Conservation (phyloP, 1,284 basidiomycete species). For the Boletus semigastroideus region DNA sequence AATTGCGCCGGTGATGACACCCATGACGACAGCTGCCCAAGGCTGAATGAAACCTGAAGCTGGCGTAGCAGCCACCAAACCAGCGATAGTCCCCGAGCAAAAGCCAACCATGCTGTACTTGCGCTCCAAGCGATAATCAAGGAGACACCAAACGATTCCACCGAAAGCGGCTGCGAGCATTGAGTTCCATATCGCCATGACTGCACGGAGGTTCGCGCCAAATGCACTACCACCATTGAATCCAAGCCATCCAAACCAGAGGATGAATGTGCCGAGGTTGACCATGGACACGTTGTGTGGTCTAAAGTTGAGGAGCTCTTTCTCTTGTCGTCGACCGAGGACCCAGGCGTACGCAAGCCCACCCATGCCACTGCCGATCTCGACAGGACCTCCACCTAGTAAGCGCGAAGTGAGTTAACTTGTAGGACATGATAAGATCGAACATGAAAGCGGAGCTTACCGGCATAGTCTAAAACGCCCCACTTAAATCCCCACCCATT, state of each 20-base stretch:
- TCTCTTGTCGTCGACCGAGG: slow-evolving; percentile 72
- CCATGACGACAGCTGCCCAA: slow-evolving; percentile 76
- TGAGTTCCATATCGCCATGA: slow-evolving; percentile 86
- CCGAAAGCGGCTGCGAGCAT: slow-evolving; percentile 79
- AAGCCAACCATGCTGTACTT: slow-evolving; percentile 89
- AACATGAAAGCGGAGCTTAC: slow-evolving; percentile 33
- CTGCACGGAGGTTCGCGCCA: slow-evolving; percentile 87
- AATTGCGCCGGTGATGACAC: slow-evolving; percentile 69
- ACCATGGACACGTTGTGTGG: slow-evolving; percentile 93
- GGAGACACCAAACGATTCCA: slow-evolving; percentile 86
- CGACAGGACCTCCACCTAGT: slow-evolving; percentile 86
- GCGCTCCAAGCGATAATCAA: slow-evolving; percentile 82
- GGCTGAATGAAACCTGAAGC: slow-evolving; percentile 68
- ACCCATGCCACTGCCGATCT: slow-evolving; percentile 87
- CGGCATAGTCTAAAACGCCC: slow-evolving; percentile 88
- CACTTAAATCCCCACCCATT: slow-evolving; percentile 89
- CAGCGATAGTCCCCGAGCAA: slow-evolving; percentile 81
- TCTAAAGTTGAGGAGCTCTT: slow-evolving; percentile 84
- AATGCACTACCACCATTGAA: slow-evolving; percentile 81
- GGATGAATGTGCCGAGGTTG: slow-evolving; percentile 82
- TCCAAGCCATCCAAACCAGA: slow-evolving; percentile 88
- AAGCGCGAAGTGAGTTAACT: neutral
- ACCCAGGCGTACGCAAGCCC: slow-evolving; percentile 90
- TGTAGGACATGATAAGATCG: neutral
- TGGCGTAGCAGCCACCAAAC: slow-evolving; percentile 89